Base-by-base conservation (phyloP, 2,329 filamentous ascomycete genomes). In the Phaeosphaeria sp. region DNA sequence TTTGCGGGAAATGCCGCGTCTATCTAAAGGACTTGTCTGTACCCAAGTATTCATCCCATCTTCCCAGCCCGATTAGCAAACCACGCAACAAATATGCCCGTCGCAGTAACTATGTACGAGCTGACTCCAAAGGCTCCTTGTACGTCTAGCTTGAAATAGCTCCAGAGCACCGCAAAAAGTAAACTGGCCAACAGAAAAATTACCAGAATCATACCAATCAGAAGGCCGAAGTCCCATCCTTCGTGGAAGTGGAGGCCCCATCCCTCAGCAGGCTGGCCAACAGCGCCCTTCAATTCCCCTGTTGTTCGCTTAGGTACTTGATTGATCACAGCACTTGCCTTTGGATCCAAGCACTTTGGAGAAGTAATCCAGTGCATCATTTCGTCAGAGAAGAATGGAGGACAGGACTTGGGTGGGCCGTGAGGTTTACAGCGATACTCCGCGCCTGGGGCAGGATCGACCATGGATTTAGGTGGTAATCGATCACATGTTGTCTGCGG, bases 191-290 rank as follows among this genome's bases (percentile, higher is more conserved):
- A 2, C 1, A 66, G 15, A 30, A 65, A 64, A 0, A 65, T 11
- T 2, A 55, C 39, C 6, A 64, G 40, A 13, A 63, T 36, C 18
- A 58, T 7, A n/a, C 49, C 9, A 0, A 57, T 49, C 5, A 68
- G 55, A 0, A 54, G 44, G 22, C 59, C 55, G n/a, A 42, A 45
- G 30, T 67, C 56, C 64, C 58, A 64, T 0, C 57, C 57, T 50
- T 70, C 67, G 43, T 59, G 36, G 24, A 64, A 68, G 36, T 65
- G 58, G 0, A 70, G 60, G 1, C 67, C 66, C 66, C 66, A 70
- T 15, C 66, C 64, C 40, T 67, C 61, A 6, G 57, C 61, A 11
- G 64, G 65, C 24, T 63, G 39, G 1, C 54, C 51, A 7, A 48
- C 25, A 13, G 52, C 46, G 3, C 48, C 60, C 2, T 51, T 20